Percentiles rank a stretch among this genome's conserved stretches.
Evolutionary conservation across 2,329 filamentous ascomycete species (phyloP).

Genomic region (Fusarium sp.): DNA sequence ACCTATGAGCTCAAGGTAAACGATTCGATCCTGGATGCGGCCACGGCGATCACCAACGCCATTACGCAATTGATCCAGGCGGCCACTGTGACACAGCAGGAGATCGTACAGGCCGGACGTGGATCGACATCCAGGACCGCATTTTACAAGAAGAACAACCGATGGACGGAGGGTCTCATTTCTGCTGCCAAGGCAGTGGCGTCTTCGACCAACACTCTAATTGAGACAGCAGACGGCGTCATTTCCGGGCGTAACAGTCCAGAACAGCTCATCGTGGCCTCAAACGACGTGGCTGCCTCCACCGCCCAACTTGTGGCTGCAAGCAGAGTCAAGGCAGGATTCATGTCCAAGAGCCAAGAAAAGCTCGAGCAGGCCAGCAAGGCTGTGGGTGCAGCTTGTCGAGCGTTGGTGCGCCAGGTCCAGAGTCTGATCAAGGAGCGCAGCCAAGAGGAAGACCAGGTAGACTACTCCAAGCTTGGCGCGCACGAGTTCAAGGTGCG

Average conservation of each 20-base stretch:
- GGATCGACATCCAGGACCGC: conserved; percentile 89
- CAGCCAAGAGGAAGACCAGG: conserved; percentile 81
- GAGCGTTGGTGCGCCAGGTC: conserved; percentile 89
- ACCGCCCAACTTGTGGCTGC: conserved; percentile 97
- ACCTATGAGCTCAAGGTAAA: conserved; percentile 97
- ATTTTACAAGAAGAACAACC: conserved; percentile 99
- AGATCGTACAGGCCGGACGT: conserved; percentile 94
- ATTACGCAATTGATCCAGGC: conserved; percentile 96
- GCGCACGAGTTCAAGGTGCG: conserved; percentile 97
- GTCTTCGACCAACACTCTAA: conserved; percentile 91
- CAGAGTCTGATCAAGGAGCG: conserved; percentile 93
- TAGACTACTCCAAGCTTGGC: conserved; percentile 90
- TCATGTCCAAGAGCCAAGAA: conserved; percentile 98
- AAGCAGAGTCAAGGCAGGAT: conserved; percentile 94
- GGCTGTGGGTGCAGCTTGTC: conserved; percentile 89
- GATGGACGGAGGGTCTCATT: conserved; percentile 98
- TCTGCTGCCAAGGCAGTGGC: conserved; percentile 97
- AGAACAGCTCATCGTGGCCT: conserved; percentile 97
- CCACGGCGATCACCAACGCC: conserved; percentile 91
- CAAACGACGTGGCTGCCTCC: conserved; percentile 94
- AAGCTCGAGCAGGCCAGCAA: conserved; percentile 90
- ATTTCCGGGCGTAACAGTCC: conserved; percentile 91
- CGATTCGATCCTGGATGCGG: conserved; percentile 93
- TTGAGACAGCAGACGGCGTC: conserved; percentile 97
- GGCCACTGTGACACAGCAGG: conserved; percentile 90